Percentiles rank a stretch among this genome's conserved stretches.
Conservation (phyloP, 164 flowering plant species). For the Taxillus chinensis region DNA sequence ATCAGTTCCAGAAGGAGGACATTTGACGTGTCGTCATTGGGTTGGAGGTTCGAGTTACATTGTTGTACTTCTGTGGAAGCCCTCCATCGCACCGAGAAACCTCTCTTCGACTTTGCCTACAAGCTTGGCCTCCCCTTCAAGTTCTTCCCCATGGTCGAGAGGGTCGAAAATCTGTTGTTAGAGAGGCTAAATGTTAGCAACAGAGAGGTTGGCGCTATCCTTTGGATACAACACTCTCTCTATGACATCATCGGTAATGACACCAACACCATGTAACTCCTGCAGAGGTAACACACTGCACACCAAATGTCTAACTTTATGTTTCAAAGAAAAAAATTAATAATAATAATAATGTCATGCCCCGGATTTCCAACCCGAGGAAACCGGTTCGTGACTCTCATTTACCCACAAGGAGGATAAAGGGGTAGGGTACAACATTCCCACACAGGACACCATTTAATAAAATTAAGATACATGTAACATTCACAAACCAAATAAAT, state of each 20-base stretch:
- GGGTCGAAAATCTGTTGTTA: conserved; percentile 66
- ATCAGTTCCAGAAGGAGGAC: no score
- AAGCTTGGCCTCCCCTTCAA: conserved; percentile 87
- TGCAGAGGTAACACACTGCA: conserved; percentile 95
- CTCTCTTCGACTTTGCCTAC: conserved; percentile 79
- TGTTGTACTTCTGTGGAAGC: conserved; percentile 71
- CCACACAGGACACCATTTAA: no score
- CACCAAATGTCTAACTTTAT: not conserved
- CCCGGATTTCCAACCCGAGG: no score
- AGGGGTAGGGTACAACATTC: no score
- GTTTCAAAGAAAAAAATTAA: no score
- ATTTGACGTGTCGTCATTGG: no score
- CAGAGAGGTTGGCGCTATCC: conserved; percentile 92
- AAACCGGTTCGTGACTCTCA: no score
- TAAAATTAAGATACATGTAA: no score
- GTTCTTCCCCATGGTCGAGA: conserved; percentile 76
- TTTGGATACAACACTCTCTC: conserved; percentile 92
- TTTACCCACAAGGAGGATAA: no score
- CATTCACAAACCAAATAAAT: no score
- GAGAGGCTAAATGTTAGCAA: conserved; percentile 65
- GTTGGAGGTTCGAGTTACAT: no score
- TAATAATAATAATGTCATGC: no score
- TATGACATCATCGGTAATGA: conserved; percentile 94
- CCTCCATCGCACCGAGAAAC: conserved; percentile 85
- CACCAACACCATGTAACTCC: conserved; percentile 62